Evolutionary conservation across 257 asterid species (phyloP).

Genomic region (Dorcoceras hygrometricum): DNA sequence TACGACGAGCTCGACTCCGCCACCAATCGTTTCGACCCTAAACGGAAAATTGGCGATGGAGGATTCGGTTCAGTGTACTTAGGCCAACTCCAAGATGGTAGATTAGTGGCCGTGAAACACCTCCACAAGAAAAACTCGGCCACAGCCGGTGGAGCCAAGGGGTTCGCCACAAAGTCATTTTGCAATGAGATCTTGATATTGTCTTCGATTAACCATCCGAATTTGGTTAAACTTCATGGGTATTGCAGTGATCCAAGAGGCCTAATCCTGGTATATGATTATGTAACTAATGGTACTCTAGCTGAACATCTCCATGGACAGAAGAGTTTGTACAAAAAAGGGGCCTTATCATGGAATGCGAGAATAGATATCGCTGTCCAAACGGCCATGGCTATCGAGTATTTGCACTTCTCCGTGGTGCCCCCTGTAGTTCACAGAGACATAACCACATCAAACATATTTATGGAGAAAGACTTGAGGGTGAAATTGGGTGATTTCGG

Average conservation of each 20-base stretch:
- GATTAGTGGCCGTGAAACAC: constrained; percentile 77
- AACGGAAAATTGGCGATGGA: constrained; percentile 90
- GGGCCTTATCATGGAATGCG: constrained; percentile 56
- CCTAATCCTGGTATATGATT: constrained; percentile 72
- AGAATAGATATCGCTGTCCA: constrained; percentile 78
- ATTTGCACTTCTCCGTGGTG: constrained; percentile 70
- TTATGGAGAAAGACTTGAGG: constrained; percentile 77
- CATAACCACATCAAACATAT: constrained; percentile 79
- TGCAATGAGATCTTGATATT: constrained; percentile 87
- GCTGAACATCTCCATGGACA: constrained; percentile 85
- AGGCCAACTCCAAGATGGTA: constrained; percentile 67
- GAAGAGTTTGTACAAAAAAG: constrained; percentile 37
- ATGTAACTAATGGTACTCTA: constrained; percentile 82
- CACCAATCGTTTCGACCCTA: constrained; percentile 67
- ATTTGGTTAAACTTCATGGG: constrained; percentile 85
- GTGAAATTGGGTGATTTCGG: constrained; percentile 94
- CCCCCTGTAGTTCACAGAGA: constrained; percentile 92
- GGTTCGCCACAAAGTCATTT: constrained; percentile 68
- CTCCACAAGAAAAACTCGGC: constrained; percentile 64
- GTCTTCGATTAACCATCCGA: constrained; percentile 76
- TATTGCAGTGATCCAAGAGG: constrained; percentile 98
- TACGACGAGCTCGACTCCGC: constrained; percentile 84
- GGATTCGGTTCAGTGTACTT: constrained; percentile 93
- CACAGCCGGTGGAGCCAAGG: constrained; percentile 39
- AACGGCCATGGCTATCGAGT: constrained; percentile 76